A percentile compares a stretch with the other conserved stretches of the same genome.
phyloP scores from a whole-genome alignment of 495 filamentous ascomycete genomes.

The Penicillium lagena region DNA sequence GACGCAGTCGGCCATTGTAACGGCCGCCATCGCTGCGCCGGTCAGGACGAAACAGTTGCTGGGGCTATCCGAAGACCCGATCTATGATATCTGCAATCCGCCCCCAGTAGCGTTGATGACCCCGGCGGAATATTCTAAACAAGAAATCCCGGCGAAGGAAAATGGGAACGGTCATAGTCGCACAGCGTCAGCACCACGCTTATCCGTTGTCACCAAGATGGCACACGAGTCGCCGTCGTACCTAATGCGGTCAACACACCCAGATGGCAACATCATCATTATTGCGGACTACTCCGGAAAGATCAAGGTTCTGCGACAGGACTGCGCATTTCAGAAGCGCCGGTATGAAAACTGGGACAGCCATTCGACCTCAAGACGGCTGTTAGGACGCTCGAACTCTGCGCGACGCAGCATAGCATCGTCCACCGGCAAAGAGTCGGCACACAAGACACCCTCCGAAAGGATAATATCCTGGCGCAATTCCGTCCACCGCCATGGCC shows the following conservation, averaged over 20 bases:
- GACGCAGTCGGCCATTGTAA: constrained; percentile 83
- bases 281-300: constrained; percentile 81
- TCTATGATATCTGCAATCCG: constrained; percentile 95
- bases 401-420: constrained; percentile 47
- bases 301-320: constrained; percentile 92
- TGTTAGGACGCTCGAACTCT: constrained; percentile 64
- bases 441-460: constrained; percentile 61
- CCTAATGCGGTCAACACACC: constrained; percentile 66
- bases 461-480: constrained; percentile 92
- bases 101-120: constrained; percentile 81
- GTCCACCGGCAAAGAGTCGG: constrained; percentile 38
- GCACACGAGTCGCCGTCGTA: constrained; percentile 62
- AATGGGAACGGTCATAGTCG: constrained; percentile 13
- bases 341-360: constrained; percentile 46
- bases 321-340: constrained; percentile 70
- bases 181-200: constrained; percentile 11
- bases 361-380: constrained; percentile 66
- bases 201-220: constrained; percentile 45
- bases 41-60: constrained; percentile 70
- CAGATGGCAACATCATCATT: constrained; percentile 85
- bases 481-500: constrained; percentile 55
- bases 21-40: constrained; percentile 79
- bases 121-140: constrained; percentile 37
- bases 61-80: constrained; percentile 75
- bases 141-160: constrained; percentile 9